Base-by-base conservation (phyloP, 305 asterid species). In the Salvia sclarea region DNA sequence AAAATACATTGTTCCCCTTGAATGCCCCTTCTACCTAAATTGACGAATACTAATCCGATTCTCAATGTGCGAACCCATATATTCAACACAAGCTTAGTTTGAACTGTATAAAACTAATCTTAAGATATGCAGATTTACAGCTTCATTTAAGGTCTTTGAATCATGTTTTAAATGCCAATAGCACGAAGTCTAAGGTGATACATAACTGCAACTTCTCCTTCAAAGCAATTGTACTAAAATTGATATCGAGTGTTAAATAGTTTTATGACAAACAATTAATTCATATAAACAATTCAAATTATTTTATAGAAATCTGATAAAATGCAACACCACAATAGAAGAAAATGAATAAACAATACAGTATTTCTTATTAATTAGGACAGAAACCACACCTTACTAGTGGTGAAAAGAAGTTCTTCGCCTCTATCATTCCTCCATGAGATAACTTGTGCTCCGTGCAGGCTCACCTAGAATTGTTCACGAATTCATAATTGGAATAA, bases 371-470 rank as follows among this genome's bases (percentile, higher is more conserved):
- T 5, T 2, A 37, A 48, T 35, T 57, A 37, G 43, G 38, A 70
- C 11, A 53, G 60, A 25, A 68, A 66, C 56, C 76, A 41, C 77
- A 95, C 99, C 99, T 89, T 95, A 76, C 91, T 88, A 76, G 92
- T 91, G 70, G 96, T 87, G 83, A 95, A 95, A 37, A 95, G 76
- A 69, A 89, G 95, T 72, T 95, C 99, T 82, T 95, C 98, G 37
- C 99, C 99, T 61, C 87, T 85, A 47, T 84, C 93, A 65, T 86
- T 91, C 83, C 97, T 82, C 99, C 99, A 95, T 0, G 99, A 95
- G 74, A 88, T 79, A 65, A 91, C 94, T 75, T 89, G 97, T 68
- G 91, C 99, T 60, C 99, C 99, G 8, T 85, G 86, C 84, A 91
- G 74, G 80, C 96, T 91, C 41, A 95, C 93, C 99, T 95, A 81